phyloP scores from a whole-genome alignment of 345 rosid species.

The Populus euphratica region DNA sequence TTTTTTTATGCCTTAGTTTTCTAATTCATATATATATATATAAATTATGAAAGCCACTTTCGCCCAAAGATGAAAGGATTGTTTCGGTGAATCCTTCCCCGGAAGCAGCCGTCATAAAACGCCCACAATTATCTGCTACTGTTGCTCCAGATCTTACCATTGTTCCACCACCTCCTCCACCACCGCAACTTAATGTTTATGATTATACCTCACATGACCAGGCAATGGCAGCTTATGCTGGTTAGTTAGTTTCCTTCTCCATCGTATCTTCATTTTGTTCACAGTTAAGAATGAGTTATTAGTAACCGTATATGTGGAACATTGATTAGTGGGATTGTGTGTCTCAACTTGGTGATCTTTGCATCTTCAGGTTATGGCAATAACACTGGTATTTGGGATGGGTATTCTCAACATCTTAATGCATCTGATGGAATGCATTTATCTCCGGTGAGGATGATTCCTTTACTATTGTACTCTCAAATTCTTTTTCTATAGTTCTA shows the following conservation, averaged over 20 bases:
- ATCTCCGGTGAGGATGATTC: slow-evolving; percentile 43
- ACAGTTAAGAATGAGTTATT: background rate
- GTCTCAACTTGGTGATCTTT: slow-evolving; percentile 3
- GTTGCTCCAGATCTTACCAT: slow-evolving; percentile 28
- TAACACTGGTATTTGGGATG: slow-evolving; percentile 39
- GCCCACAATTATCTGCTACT: slow-evolving; percentile 27
- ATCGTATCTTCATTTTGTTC: background rate
- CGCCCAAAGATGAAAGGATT: slow-evolving; percentile 49
- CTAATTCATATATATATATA: too few relatives aligned
- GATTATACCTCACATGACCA: slow-evolving; percentile 31
- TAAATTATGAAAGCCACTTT: slow-evolving; percentile 41
- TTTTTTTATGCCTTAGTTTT: background rate
- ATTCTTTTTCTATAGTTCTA: background rate
- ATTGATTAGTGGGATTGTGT: background rate
- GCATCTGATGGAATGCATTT: slow-evolving; percentile 51
- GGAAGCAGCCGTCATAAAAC: slow-evolving; percentile 39
- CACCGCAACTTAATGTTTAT: slow-evolving; percentile 23
- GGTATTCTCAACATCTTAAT: slow-evolving; percentile 43
- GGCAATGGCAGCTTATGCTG: slow-evolving; percentile 27
- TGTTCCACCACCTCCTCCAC: slow-evolving; percentile 12
- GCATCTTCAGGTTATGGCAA: slow-evolving; percentile 46
- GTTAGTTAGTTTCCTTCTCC: slow-evolving; percentile 24
- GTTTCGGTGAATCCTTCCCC: slow-evolving; percentile 50
- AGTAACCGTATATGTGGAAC: background rate
- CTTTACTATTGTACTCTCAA: background rate